Conservation (phyloP, 169 alveolate species). For the Plasmodium reichenowi region DNA sequence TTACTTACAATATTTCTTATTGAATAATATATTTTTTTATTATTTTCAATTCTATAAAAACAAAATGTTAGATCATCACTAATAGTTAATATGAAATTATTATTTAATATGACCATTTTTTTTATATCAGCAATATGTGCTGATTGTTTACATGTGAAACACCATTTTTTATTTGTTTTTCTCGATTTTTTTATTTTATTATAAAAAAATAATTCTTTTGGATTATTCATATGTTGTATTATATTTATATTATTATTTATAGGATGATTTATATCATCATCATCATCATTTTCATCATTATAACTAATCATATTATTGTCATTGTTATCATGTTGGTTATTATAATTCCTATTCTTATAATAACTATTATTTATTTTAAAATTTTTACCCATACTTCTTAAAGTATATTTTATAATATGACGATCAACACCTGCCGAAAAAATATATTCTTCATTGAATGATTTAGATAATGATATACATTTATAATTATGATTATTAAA, state of each 20-base stretch:
- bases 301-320: too few relatives aligned
- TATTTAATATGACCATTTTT: conserved; percentile 4
- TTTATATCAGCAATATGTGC: conserved; percentile 47
- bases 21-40: conserved; percentile 1
- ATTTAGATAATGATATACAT: conserved; percentile 39
- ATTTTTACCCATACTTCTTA: too few relatives aligned
- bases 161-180: conserved; percentile 30
- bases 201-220: conserved; percentile 7
- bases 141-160: conserved; percentile 13
- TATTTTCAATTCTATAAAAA: background rate
- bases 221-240: background rate
- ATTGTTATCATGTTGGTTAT: background rate
- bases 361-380: background rate
- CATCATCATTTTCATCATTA: background rate
- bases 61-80: conserved; percentile 67
- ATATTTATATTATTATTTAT: background rate
- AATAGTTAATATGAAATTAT: background rate
- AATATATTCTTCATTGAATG: conserved; percentile 11
- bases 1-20: background rate
- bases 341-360: background rate
- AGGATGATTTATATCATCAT: background rate
- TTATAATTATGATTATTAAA: conserved; percentile 43
- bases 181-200: conserved; percentile 16
- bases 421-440: conserved; percentile 60
- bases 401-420: conserved; percentile 32